Conservation (phyloP, 352 stramenopile genomes). For the Phytophthora megakarya region DNA sequence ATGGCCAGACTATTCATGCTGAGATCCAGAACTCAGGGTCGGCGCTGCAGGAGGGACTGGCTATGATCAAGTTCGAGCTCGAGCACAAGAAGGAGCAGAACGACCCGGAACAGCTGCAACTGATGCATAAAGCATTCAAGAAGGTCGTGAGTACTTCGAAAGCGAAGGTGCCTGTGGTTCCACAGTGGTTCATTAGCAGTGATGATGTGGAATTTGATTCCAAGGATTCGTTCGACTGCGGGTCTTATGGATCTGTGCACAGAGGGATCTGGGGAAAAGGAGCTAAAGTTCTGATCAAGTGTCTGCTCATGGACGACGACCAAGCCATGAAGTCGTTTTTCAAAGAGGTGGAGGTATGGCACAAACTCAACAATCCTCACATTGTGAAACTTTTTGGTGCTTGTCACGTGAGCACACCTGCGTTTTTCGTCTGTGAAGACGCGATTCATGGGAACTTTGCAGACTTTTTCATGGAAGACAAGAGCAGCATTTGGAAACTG, state of each 20-base stretch:
- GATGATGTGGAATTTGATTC: slow-evolving; percentile 34
- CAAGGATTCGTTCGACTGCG: slow-evolving; percentile 25
- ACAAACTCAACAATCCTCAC: slow-evolving; percentile 39
- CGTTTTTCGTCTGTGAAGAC: slow-evolving; percentile 49
- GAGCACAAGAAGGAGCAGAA: slow-evolving; percentile 24
- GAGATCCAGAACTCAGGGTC: slow-evolving; percentile 18
- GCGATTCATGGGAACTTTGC: slow-evolving; percentile 48
- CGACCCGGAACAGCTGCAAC: slow-evolving; percentile 21
- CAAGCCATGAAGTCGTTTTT: slow-evolving; percentile 30
- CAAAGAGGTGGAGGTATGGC: slow-evolving; percentile 44
- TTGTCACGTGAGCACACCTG: slow-evolving; percentile 40
- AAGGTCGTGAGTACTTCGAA: slow-evolving; percentile 22
- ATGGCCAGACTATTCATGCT: slow-evolving; percentile 19
- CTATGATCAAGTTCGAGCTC: slow-evolving; percentile 33
- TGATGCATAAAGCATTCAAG: slow-evolving; percentile 32
- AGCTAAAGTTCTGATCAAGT: slow-evolving; percentile 44
- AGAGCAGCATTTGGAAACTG: slow-evolving; percentile 26
- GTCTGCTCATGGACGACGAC: slow-evolving; percentile 28
- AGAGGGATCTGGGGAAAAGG: slow-evolving; percentile 37
- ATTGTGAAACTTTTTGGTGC: slow-evolving; percentile 46
- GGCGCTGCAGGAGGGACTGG: slow-evolving; percentile 14
- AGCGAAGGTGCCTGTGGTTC: slow-evolving; percentile 5
- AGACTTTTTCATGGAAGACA: slow-evolving; percentile 36
- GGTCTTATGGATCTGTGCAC: slow-evolving; percentile 36
- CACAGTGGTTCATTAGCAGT: slow-evolving; percentile 26